A percentile compares a stretch with the other conserved stretches of the same genome.
Evolutionary conservation across 768 basidiomycete species (phyloP).

Genomic region (Suillus cothurnatus): DNA sequence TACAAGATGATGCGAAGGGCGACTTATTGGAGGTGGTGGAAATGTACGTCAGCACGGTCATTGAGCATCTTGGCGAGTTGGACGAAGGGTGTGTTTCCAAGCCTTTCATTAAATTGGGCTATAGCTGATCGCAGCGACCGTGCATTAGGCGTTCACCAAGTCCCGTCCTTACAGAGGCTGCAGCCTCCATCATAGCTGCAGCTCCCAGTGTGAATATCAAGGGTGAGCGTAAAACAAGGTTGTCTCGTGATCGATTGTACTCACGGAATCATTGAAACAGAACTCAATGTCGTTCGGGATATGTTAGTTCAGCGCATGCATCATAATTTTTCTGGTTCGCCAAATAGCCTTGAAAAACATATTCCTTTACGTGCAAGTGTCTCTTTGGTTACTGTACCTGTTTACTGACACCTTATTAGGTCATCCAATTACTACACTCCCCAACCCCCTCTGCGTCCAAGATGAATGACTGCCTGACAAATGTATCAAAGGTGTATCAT

Average conservation of each 20-base stretch:
- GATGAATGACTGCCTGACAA: conserved; percentile 56
- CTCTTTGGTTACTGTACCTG: background rate
- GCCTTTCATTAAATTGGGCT: background rate
- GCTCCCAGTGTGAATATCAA: conserved; percentile 56
- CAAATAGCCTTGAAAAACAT: conserved; percentile 51
- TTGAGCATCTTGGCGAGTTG: conserved; percentile 60
- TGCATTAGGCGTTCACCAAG: conserved; percentile 43
- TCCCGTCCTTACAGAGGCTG: conserved; percentile 62
- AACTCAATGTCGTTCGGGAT: conserved; percentile 57
- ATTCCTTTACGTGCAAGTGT: conserved; percentile 53
- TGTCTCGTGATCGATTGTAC: background rate
- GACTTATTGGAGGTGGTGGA: conserved; percentile 68
- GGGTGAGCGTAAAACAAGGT: conserved; percentile 41
- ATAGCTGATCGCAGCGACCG: conserved; percentile 8
- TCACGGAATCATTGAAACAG: conserved; percentile 38
- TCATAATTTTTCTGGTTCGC: conserved; percentile 56
- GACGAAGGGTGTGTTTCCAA: conserved; percentile 44
- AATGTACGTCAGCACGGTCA: conserved; percentile 63
- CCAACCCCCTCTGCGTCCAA: conserved; percentile 57
- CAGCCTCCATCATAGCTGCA: conserved; percentile 66
- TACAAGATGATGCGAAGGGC: conserved; percentile 60
- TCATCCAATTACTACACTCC: conserved; percentile 52
- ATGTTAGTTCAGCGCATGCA: conserved; percentile 59
- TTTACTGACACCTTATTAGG: conserved; percentile 31
- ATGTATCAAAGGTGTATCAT: conserved; percentile 53